Evolutionary conservation across 2,329 filamentous ascomycete species (phyloP), one percentile per base, ranked within the genome.

Genomic region (Penicillium digitatum): DNA sequence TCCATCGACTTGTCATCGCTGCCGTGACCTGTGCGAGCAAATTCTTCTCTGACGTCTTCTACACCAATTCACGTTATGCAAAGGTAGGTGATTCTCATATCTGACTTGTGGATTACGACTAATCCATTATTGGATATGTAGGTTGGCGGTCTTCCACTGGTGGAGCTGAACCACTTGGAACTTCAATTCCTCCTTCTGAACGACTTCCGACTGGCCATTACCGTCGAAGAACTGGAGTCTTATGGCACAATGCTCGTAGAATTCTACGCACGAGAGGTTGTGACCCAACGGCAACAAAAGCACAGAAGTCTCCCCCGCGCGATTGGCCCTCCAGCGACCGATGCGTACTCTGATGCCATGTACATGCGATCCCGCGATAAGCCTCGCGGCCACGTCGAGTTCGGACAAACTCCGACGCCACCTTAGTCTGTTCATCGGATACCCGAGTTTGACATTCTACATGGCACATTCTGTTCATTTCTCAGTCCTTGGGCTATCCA

Each of bases 241-340:
- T 99, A 99, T 66, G 94, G 91, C 5, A 99, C 94, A 1, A 97
- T 97, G 93, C 80, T 99, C 12, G 94, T 99, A 16, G 93, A 97
- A 69, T 99, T 97, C 69, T 99, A 97, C 69, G 93, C 91, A 0
- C 82, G 93, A 51, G 94, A 99, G 72, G 87, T 96, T 16, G 83
- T 96, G 26, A 79, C 84, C 26, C 85, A 87, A 65, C 78, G 67
- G 26, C 65, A 67, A 18, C 60, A 60, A 16, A 61, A 62, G 24
- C 35, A 48, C 12, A 40, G 54, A 29, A 60, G 55, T 16, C 48
- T 64, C 3, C 62, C 68, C 38, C 57, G 62, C 20, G 34, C 62
- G 10, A 60, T 66, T 1, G 54, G 61, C 34, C 20, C 48, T 14
- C 50, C 59, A 11, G 45, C 64, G 6, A 22, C 56, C 9, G 63